A percentile compares a stretch with the other conserved stretches of the same genome.
Evolutionary conservation across 176 grass and related monocot species (phyloP).

Genomic region (Zoysia pacifica): DNA sequence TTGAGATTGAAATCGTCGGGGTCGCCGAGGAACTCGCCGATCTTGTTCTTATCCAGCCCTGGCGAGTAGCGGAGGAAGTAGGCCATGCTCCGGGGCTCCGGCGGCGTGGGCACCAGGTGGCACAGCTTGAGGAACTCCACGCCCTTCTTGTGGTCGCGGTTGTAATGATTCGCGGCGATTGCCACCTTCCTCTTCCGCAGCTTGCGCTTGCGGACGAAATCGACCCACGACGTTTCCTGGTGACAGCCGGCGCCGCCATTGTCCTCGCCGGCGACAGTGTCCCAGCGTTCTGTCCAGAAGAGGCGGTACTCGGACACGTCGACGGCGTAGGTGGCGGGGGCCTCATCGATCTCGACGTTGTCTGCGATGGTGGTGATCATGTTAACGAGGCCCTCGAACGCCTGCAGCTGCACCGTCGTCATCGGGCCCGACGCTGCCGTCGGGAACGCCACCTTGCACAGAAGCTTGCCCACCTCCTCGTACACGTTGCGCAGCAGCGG

Average conservation of each 20-base stretch:
- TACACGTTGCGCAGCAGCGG: constrained; percentile 74
- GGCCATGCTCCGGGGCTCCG: constrained; percentile 69
- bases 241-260: not conserved
- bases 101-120: constrained; percentile 70
- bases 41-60: constrained; percentile 73
- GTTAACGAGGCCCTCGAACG: constrained; percentile 84
- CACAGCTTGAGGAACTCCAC: constrained; percentile 70
- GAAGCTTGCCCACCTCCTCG: constrained; percentile 71
- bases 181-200: constrained; percentile 77
- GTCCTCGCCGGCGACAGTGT: not conserved
- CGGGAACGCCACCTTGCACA: constrained; percentile 88
- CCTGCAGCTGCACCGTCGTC: constrained; percentile 70
- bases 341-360: constrained; percentile 61
- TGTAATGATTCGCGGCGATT: constrained; percentile 92
- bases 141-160: constrained; percentile 90
- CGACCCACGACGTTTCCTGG: constrained; percentile 58
- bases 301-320: constrained; percentile 63
- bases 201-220: constrained; percentile 82
- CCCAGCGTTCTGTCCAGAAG: constrained; percentile 61
- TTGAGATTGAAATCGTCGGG: constrained; percentile 69
- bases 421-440: constrained; percentile 40
- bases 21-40: constrained; percentile 88
- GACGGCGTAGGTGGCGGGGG: constrained; percentile 48
- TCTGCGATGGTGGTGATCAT: constrained; percentile 90
- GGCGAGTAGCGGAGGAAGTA: constrained; percentile 86